Conservation (phyloP, 805 yeast genomes). For the Candida montana region DNA sequence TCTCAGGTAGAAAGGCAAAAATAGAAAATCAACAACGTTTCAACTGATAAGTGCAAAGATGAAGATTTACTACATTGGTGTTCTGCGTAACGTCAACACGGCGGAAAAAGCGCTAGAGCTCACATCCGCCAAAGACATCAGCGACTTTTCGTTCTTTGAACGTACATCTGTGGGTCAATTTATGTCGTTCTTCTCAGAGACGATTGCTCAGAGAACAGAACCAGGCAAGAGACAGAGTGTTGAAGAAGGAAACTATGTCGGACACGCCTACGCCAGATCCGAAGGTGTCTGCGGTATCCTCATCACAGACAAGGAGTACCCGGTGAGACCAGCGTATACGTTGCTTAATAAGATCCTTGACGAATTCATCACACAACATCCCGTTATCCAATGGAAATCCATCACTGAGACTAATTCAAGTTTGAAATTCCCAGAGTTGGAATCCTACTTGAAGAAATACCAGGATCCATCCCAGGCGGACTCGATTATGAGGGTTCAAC, state of each 20-base stretch:
- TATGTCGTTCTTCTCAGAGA: constrained; percentile 89
- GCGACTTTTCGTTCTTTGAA: constrained; percentile 87
- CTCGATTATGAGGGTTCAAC: constrained; percentile 94
- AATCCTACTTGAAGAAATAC: constrained; percentile 69
- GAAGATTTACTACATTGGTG: constrained; percentile 90
- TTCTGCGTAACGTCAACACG: constrained; percentile 52
- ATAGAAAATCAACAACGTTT: too few species aligned
- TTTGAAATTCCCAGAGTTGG: constrained; percentile 55
- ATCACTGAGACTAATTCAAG: constrained; percentile 40
- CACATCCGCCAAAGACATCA: constrained; percentile 72
- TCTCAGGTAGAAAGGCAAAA: too few species aligned
- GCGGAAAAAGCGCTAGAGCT: constrained; percentile 69
- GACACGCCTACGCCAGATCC: constrained; percentile 83
- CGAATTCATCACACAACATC: constrained; percentile 81
- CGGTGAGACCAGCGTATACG: constrained; percentile 94
- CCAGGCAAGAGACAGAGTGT: constrained; percentile 91
- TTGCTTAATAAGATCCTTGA: constrained; percentile 85
- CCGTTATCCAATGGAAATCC: constrained; percentile 62
- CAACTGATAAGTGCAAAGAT: constrained; percentile 34
- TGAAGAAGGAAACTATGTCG: constrained; percentile 81
- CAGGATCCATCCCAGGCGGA: constrained; percentile 98
- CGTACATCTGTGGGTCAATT: constrained; percentile 79
- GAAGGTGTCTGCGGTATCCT: constrained; percentile 92
- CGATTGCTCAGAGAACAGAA: constrained; percentile 82
- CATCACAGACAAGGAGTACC: constrained; percentile 92